A percentile compares a stretch with the other conserved stretches of the same genome.
These are phyloP conservation scores for Pseudogymnoascus pannorum DNA, from an alignment of 2,329 filamentous ascomycete species.

Conservation along the genomic window DNA sequence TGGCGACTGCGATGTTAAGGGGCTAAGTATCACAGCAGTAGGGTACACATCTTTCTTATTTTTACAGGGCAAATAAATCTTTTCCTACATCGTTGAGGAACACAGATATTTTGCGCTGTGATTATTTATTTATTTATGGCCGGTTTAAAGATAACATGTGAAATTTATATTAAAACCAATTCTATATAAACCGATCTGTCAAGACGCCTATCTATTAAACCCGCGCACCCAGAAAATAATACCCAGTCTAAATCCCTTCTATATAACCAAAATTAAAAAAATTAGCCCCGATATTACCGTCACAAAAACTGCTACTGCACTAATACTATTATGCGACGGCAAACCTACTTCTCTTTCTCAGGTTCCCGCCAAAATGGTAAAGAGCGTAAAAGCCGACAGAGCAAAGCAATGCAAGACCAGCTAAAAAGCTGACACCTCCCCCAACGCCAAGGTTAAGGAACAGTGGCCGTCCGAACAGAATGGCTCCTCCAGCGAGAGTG, in stretches of 20 bases:
- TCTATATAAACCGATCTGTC: background rate
- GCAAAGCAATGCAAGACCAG: conserved; percentile 25
- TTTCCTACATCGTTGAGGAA: no score
- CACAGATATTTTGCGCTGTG: no score
- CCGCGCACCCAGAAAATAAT: background rate
- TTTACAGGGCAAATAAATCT: no score
- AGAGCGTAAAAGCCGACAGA: conserved; percentile 45
- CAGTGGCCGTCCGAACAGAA: conserved; percentile 41
- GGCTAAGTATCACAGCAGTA: no score
- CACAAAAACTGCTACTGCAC: background rate
- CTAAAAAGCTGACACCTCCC: conserved; percentile 36
- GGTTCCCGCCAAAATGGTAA: conserved; percentile 13
- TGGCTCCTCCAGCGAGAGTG: conserved; percentile 38
- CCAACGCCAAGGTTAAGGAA: conserved; percentile 39
- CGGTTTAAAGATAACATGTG: background rate
- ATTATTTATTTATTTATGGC: no score
- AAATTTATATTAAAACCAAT: background rate
- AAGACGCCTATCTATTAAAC: background rate
- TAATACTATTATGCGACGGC: conserved; percentile 14
- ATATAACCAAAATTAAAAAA: background rate
- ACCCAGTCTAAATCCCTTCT: background rate
- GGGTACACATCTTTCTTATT: no score
- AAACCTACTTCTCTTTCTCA: conserved; percentile 17
- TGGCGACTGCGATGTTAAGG: no score
- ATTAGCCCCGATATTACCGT: background rate